These are phyloP conservation scores for Aspergillus melleus DNA, from an alignment of 2,329 filamentous ascomycete species.

Conservation along the genomic window DNA sequence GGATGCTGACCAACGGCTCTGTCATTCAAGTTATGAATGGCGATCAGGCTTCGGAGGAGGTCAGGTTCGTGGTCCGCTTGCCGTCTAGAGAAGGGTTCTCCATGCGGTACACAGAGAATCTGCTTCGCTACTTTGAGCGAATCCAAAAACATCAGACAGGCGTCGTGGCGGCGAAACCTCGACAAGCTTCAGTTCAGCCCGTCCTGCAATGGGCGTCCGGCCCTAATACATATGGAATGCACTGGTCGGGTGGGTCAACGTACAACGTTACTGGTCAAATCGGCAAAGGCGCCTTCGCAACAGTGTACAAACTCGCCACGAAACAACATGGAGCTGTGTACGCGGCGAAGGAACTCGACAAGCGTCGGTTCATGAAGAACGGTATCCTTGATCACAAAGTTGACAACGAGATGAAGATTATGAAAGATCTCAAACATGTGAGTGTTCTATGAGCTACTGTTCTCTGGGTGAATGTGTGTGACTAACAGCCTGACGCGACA, in stretches of 20 bases:
- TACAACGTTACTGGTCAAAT: slow-evolving; percentile 83
- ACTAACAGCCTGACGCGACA: slow-evolving; percentile 33
- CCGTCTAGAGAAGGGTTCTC: slow-evolving; percentile 72
- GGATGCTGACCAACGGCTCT: slow-evolving; percentile 71
- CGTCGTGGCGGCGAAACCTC: slow-evolving; percentile 21
- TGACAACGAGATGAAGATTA: slow-evolving; percentile 96
- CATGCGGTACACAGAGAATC: slow-evolving; percentile 66
- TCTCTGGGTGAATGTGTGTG: background rate
- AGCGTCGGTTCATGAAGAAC: slow-evolving; percentile 89
- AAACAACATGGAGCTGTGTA: slow-evolving; percentile 81
- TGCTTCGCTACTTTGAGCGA: slow-evolving; percentile 64
- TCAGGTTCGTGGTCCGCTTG: slow-evolving; percentile 83
- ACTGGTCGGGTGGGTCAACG: slow-evolving; percentile 74
- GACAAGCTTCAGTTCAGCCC: slow-evolving; percentile 25
- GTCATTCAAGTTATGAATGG: slow-evolving; percentile 67
- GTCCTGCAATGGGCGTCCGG: slow-evolving; percentile 36
- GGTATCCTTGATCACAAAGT: slow-evolving; percentile 86
- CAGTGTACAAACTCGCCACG: slow-evolving; percentile 84
- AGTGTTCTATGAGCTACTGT: slow-evolving; percentile 33
- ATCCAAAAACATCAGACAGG: slow-evolving; percentile 27
- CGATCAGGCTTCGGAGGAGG: slow-evolving; percentile 55
- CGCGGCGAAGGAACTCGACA: slow-evolving; percentile 93
- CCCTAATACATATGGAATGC: slow-evolving; percentile 62
- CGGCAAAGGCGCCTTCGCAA: slow-evolving; percentile 92
- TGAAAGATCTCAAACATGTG: slow-evolving; percentile 81